Evolutionary conservation across 2,329 filamentous ascomycete species (phyloP).

Genomic region (Beauveria varroae): DNA sequence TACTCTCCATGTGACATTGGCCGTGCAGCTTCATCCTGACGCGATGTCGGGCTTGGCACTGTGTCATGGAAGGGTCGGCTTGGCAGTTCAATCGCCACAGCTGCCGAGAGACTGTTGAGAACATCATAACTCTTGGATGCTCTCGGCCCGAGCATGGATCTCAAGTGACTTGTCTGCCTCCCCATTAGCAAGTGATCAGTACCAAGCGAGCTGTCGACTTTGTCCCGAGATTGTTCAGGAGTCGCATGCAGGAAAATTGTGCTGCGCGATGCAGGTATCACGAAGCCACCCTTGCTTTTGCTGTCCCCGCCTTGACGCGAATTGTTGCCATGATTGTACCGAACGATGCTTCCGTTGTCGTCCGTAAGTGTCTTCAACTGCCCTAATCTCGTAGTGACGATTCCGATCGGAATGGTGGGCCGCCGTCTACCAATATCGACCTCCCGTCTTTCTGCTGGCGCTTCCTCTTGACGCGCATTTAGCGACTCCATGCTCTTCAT

Average conservation of each 20-base stretch:
- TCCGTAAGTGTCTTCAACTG: constrained; percentile 2
- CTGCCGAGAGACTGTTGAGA: background rate
- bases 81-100: background rate
- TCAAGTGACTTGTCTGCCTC: background rate
- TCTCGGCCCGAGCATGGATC: background rate
- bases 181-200: background rate
- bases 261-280: constrained; percentile 13
- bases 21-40: background rate
- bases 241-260: background rate
- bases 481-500: background rate
- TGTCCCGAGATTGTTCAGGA: background rate
- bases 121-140: background rate
- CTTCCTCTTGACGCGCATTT: background rate
- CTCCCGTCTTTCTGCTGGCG: background rate
- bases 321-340: constrained; percentile 13
- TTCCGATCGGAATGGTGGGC: constrained; percentile 5
- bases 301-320: constrained; percentile 16
- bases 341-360: background rate
- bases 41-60: no score
- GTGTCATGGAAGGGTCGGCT: background rate
- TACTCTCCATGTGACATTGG: background rate
- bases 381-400: background rate
- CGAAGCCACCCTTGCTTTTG: constrained; percentile 13
- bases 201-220: background rate
- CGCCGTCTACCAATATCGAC: background rate